These are phyloP conservation scores for Kazachstania africana DNA, from an alignment of 805 yeast genomes.

Conservation along the genomic window DNA sequence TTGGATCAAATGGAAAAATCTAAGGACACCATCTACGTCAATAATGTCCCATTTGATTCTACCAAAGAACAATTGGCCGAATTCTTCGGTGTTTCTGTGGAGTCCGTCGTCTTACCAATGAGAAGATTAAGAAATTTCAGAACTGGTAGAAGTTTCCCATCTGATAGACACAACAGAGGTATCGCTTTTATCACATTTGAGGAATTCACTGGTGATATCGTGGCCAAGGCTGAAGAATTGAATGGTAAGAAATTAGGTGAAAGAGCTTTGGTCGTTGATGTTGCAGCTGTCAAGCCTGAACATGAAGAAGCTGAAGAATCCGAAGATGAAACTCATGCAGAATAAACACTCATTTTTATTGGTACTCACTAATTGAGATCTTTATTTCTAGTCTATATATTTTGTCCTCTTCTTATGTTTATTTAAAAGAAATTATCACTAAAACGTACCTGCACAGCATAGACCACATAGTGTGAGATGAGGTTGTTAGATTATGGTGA, in stretches of 20 bases:
- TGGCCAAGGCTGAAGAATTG: constrained; percentile 53
- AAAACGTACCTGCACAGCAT: no score
- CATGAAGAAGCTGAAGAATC: constrained; percentile 16
- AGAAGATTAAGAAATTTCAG: constrained; percentile 22
- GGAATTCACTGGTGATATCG: constrained; percentile 14
- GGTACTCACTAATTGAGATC: not conserved
- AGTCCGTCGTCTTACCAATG: constrained; percentile 42
- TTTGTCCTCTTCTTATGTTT: no score
- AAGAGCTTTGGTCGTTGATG: constrained; percentile 51
- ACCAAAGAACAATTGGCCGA: constrained; percentile 43
- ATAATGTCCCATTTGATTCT: constrained; percentile 51
- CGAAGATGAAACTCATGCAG: constrained; percentile 3
- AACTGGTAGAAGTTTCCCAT: constrained; percentile 27
- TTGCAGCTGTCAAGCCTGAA: constrained; percentile 41
- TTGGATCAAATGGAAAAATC: constrained; percentile 31
- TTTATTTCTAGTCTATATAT: not conserved
- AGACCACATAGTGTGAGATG: no score
- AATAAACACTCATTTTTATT: no score
- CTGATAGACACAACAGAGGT: constrained; percentile 36
- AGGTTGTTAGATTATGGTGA: no score
- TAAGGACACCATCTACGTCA: constrained; percentile 45
- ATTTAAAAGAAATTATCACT: no score
- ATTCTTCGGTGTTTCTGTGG: constrained; percentile 38
- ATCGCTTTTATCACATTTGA: constrained; percentile 49
- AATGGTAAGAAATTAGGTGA: constrained; percentile 59